Evolutionary conservation across 2,329 filamentous ascomycete genomes (phyloP).

Genomic region (Sarocladiaceae sp.): DNA sequence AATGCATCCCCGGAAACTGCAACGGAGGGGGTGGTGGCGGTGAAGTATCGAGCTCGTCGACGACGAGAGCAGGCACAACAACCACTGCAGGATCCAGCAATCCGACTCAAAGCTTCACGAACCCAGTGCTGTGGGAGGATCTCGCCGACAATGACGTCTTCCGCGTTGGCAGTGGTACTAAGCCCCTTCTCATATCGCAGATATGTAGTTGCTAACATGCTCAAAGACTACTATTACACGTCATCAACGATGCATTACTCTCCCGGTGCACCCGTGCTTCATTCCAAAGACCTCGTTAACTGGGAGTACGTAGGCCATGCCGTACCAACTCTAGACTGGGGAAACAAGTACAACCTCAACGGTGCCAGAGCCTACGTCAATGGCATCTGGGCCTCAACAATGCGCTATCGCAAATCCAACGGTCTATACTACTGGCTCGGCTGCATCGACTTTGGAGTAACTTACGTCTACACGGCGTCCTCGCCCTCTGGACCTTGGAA

Average conservation of each 20-base stretch:
- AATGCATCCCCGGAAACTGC: slow-evolving; percentile 8
- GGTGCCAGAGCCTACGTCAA: slow-evolving; percentile 38
- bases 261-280: slow-evolving; percentile 49
- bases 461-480: slow-evolving; percentile 13
- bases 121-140: slow-evolving; percentile 51
- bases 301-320: slow-evolving; percentile 41
- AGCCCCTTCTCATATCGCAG: background rate
- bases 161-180: slow-evolving; percentile 26
- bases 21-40: slow-evolving; percentile 1
- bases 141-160: slow-evolving; percentile 51
- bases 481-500: slow-evolving; percentile 9
- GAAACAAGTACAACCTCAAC: slow-evolving; percentile 38
- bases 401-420: slow-evolving; percentile 22
- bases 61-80: background rate
- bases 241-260: slow-evolving; percentile 52
- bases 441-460: slow-evolving; percentile 13
- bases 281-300: slow-evolving; percentile 49
- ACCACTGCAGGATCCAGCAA: background rate
- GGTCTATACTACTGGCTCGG: slow-evolving; percentile 13
- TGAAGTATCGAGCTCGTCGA: background rate
- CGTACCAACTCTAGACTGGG: slow-evolving; percentile 31
- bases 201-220: background rate
- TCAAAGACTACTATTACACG: slow-evolving; percentile 42
- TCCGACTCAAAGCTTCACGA: slow-evolving; percentile 28
- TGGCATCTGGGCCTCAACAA: slow-evolving; percentile 50